Percentiles rank a stretch among this genome's conserved stretches.
Evolutionary conservation across 2,329 filamentous ascomycete species (phyloP).

Genomic region (Pseudogymnoascus sp.): DNA sequence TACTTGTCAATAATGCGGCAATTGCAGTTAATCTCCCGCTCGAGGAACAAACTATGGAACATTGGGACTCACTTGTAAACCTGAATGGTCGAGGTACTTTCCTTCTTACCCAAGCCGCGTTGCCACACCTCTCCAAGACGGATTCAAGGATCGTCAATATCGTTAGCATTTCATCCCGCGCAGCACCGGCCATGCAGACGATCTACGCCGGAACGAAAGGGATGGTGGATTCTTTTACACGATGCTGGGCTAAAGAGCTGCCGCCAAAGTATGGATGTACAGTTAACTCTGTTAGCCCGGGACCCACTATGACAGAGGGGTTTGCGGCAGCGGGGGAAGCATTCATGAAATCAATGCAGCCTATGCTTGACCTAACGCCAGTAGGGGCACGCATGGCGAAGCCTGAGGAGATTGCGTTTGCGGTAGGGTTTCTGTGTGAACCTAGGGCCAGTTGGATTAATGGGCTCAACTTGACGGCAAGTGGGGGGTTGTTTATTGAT

Average conservation of each 20-base stretch:
- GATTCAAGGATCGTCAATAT: slow-evolving; percentile 39
- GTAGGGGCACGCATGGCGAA: slow-evolving; percentile 36
- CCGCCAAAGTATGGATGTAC: slow-evolving; percentile 39
- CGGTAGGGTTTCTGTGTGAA: slow-evolving; percentile 39
- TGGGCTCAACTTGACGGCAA: slow-evolving; percentile 32
- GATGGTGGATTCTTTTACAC: slow-evolving; percentile 42
- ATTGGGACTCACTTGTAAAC: slow-evolving; percentile 36
- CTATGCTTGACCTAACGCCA: slow-evolving; percentile 37
- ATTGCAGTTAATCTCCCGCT: slow-evolving; percentile 33
- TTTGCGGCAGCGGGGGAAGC: slow-evolving; percentile 31
- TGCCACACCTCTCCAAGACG: slow-evolving; percentile 32
- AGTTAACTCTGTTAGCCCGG: slow-evolving; percentile 39
- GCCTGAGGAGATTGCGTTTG: slow-evolving; percentile 40
- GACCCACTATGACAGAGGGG: slow-evolving; percentile 35
- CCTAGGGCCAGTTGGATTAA: slow-evolving; percentile 41
- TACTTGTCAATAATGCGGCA: slow-evolving; percentile 41
- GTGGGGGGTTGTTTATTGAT: slow-evolving; percentile 26
- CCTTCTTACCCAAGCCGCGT: slow-evolving; percentile 33
- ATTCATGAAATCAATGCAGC: slow-evolving; percentile 35
- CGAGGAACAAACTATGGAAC: slow-evolving; percentile 31
- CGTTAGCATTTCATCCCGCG: slow-evolving; percentile 31
- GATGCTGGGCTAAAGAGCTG: slow-evolving; percentile 35
- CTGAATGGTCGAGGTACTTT: slow-evolving; percentile 37
- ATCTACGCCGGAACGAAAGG: slow-evolving; percentile 44
- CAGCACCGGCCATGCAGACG: slow-evolving; percentile 33